These are phyloP conservation scores for Globisporangium heterothallicum DNA, from an alignment of 352 stramenopile genomes.

Conservation along the genomic window DNA sequence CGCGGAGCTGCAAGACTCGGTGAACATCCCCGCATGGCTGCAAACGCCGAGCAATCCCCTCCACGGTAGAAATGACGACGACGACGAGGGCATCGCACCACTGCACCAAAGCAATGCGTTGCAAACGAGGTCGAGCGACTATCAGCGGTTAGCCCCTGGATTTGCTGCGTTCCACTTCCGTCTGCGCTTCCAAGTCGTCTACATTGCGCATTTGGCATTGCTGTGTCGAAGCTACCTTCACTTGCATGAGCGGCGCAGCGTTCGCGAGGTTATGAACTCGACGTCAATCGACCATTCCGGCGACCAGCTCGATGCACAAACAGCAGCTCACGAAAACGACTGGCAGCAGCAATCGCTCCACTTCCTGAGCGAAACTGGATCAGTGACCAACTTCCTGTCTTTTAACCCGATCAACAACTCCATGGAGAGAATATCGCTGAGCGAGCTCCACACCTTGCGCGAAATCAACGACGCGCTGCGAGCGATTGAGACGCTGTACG, in stretches of 20 bases:
- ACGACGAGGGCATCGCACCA: neutral
- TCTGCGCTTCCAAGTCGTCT: constrained; percentile 23
- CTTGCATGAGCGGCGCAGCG: constrained; percentile 27
- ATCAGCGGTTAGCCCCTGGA: constrained; percentile 22
- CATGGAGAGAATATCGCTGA: constrained; percentile 32
- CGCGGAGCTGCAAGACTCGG: constrained; percentile 11
- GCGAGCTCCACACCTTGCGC: constrained; percentile 28
- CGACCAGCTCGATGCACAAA: neutral
- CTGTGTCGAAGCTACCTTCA: constrained; percentile 44
- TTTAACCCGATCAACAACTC: constrained; percentile 5
- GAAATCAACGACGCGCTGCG: constrained; percentile 32
- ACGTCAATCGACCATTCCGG: constrained; percentile 4
- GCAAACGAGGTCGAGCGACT: constrained; percentile 6
- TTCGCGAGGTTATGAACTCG: constrained; percentile 33
- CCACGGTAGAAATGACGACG: neutral
- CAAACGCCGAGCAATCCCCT: constrained; percentile 9
- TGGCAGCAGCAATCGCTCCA: neutral
- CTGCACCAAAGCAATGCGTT: neutral
- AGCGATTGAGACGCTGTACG: constrained; percentile 35
- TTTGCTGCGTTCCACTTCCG: constrained; percentile 28
- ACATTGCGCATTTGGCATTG: constrained; percentile 30
- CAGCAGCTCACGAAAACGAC: neutral
- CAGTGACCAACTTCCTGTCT: neutral
- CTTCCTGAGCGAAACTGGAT: neutral
- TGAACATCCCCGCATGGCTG: constrained; percentile 26